Percentiles rank a stretch among this genome's conserved stretches.
These are phyloP conservation scores for Cinnamomum chago DNA, from an alignment of 164 flowering plant species.

Conservation along the genomic window DNA sequence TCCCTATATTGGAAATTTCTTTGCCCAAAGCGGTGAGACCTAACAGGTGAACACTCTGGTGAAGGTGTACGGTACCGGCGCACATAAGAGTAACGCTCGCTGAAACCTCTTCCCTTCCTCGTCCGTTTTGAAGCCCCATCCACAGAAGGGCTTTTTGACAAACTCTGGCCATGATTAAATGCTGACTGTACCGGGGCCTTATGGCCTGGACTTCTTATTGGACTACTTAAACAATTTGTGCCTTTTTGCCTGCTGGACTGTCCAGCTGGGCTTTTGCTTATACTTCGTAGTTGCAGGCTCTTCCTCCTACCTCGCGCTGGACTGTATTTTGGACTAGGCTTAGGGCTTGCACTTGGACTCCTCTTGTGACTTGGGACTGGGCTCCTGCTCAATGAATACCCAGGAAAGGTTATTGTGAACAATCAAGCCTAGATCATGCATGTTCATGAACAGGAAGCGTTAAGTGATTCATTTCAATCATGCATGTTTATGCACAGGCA, in stretches of 20 bases:
- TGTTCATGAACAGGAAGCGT: neutral
- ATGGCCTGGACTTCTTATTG: constrained; percentile 36
- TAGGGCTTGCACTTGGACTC: constrained; percentile 41
- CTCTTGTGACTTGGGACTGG: constrained; percentile 23
- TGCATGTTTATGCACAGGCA: neutral
- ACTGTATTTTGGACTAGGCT: constrained; percentile 18
- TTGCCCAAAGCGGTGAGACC: constrained; percentile 61
- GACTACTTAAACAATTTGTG: constrained; percentile 60
- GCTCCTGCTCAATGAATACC: constrained; percentile 22
- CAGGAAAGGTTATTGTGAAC: neutral
- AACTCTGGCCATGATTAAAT: constrained; percentile 49
- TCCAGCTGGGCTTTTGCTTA: constrained; percentile 39
- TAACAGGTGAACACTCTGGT: constrained; percentile 73
- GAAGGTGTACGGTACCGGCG: constrained; percentile 83
- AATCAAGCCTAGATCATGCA: neutral
- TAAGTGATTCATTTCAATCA: neutral
- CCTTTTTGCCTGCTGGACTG: constrained; percentile 39
- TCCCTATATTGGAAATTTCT: constrained; percentile 66
- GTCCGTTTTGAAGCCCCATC: constrained; percentile 82
- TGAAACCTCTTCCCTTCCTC: constrained; percentile 87
- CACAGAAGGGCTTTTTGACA: constrained; percentile 70
- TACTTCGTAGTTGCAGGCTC: constrained; percentile 28
- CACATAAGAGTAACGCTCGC: constrained; percentile 77
- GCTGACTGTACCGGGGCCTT: constrained; percentile 47
- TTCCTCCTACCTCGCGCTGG: constrained; percentile 30